phyloP scores from a whole-genome alignment of 768 basidiomycete species.

The Russula compacta region DNA sequence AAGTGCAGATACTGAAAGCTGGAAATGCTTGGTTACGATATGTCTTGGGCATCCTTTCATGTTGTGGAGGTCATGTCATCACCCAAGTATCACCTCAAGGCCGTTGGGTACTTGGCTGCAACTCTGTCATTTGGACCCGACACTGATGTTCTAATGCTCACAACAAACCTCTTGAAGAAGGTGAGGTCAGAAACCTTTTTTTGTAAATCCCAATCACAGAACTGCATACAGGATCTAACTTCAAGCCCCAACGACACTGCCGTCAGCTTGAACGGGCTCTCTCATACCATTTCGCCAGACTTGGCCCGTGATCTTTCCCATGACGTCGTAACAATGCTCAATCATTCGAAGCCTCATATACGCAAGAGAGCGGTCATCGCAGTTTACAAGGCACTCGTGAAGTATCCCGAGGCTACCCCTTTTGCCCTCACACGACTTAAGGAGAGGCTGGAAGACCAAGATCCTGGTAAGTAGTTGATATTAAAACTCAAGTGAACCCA shows the following conservation, averaged over 20 bases:
- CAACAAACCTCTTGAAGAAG: constrained; percentile 93
- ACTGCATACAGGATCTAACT: constrained; percentile 57
- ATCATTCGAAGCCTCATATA: constrained; percentile 80
- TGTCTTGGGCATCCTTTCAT: constrained; percentile 93
- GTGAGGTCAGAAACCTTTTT: constrained; percentile 32
- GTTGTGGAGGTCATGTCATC: constrained; percentile 99
- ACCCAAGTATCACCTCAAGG: constrained; percentile 82
- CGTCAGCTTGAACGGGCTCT: constrained; percentile 71
- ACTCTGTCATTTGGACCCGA: constrained; percentile 85
- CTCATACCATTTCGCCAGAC: constrained; percentile 77
- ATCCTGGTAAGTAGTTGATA: constrained; percentile 43
- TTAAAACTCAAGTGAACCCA: background rate
- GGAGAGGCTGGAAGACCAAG: constrained; percentile 74
- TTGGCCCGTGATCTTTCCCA: constrained; percentile 85
- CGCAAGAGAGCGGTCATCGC: constrained; percentile 86
- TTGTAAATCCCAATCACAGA: constrained; percentile 18
- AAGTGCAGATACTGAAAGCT: constrained; percentile 44
- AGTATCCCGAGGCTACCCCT: constrained; percentile 71
- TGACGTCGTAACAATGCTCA: constrained; percentile 79
- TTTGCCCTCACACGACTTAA: constrained; percentile 60
- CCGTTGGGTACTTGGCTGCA: constrained; percentile 92
- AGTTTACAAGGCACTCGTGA: constrained; percentile 68
- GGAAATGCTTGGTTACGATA: constrained; percentile 94
- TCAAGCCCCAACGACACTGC: constrained; percentile 69
- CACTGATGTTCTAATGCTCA: constrained; percentile 95